Percentiles rank a stretch among this genome's conserved stretches.
These are phyloP conservation scores for Fusarium sp. DNA, from an alignment of 2,329 filamentous ascomycete genomes.

Conservation along the genomic window DNA sequence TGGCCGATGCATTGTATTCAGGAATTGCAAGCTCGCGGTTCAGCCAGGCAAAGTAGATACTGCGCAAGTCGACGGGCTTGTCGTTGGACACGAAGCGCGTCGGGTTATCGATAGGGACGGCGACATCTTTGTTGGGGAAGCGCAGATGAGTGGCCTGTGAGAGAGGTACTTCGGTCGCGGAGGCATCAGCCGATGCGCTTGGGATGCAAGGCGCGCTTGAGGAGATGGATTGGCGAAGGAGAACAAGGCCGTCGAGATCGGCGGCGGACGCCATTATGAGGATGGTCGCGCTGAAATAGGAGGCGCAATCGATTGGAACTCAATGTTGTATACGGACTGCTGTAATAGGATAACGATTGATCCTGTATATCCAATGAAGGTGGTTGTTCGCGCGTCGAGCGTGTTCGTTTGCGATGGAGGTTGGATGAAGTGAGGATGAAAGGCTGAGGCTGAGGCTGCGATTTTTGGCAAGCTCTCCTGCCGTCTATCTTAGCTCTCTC, in stretches of 20 bases:
- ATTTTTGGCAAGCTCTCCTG: constrained; percentile 41
- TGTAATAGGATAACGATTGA: background rate
- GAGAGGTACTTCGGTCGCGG: constrained; percentile 72
- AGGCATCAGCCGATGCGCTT: constrained; percentile 75
- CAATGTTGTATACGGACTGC: background rate
- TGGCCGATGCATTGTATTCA: constrained; percentile 89
- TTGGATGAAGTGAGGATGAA: constrained; percentile 37
- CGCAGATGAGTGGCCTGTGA: constrained; percentile 82
- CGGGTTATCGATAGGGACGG: constrained; percentile 75
- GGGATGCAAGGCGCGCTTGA: constrained; percentile 77
- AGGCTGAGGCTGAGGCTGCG: constrained; percentile 44
- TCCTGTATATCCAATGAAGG: background rate
- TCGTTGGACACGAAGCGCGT: constrained; percentile 90
- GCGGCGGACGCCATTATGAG: constrained; percentile 65
- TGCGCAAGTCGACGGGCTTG: constrained; percentile 84
- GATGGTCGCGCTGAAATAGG: constrained; percentile 16
- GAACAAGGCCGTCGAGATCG: constrained; percentile 81
- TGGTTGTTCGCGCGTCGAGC: background rate
- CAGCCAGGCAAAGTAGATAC: constrained; percentile 95
- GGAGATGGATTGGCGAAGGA: constrained; percentile 86
- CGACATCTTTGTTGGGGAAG: constrained; percentile 73
- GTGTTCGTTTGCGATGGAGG: constrained; percentile 11
- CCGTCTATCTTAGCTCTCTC: constrained; percentile 15
- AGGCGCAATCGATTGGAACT: background rate
- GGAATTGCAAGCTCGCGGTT: constrained; percentile 91